These are phyloP conservation scores for Candida wancherniae DNA, from an alignment of 805 yeast species.

Conservation along the genomic window DNA sequence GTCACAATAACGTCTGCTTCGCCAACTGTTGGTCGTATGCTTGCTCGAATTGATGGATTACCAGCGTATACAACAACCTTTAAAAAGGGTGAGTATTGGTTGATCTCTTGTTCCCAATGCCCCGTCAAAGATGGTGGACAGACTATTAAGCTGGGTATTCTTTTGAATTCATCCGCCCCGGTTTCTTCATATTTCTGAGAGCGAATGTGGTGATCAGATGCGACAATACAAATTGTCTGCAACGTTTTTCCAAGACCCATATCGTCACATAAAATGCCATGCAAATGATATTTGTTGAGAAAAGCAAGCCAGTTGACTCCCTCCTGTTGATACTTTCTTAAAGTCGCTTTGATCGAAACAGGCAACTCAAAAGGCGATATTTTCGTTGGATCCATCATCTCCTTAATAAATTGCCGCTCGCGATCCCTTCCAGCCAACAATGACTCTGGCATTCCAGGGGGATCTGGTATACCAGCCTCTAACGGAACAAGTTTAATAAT, in stretches of 20 bases:
- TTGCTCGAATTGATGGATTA: constrained; percentile 68
- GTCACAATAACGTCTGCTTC: constrained; percentile 84
- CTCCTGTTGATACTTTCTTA: constrained; percentile 94
- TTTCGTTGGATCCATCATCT: constrained; percentile 96
- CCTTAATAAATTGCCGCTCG: constrained; percentile 90
- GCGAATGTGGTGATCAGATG: constrained; percentile 90
- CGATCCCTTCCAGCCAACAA: constrained; percentile 83
- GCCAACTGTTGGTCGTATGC: constrained; percentile 48
- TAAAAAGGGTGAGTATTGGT: constrained; percentile 84
- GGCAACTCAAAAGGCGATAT: constrained; percentile 86
- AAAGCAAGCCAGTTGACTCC: constrained; percentile 98
- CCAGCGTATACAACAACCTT: constrained; percentile 87
- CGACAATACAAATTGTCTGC: constrained; percentile 94
- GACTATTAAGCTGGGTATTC: constrained; percentile 76
- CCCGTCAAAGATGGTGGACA: constrained; percentile 99
- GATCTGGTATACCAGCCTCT: constrained; percentile 96
- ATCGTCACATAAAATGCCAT: constrained; percentile 97
- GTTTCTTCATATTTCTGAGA: constrained; percentile 63
- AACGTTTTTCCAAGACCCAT: constrained; percentile 98
- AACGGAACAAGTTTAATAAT: constrained; percentile 92
- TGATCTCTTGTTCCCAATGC: constrained; percentile 96
- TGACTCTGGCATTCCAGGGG: constrained; percentile 81
- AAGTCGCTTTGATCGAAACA: constrained; percentile 84
- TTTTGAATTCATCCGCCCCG: constrained; percentile 58
- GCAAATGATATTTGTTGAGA: constrained; percentile 88